phyloP scores from a whole-genome alignment of 202 grass and related monocot genomes.

The Tripidium arundinaceum region DNA sequence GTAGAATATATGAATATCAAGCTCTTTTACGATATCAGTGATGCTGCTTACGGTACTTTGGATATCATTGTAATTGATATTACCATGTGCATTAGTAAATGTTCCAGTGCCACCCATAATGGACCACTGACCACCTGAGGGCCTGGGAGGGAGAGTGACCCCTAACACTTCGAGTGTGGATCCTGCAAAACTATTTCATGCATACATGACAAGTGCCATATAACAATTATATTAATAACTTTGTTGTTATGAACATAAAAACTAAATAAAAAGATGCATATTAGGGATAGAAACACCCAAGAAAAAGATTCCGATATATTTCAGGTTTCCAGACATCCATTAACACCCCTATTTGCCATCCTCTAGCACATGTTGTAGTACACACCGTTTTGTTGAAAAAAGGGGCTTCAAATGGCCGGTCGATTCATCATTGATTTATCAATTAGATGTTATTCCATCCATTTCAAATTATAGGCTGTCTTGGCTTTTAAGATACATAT shows the following conservation, averaged over 20 bases:
- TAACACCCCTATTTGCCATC: no score
- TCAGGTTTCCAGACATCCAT: no score
- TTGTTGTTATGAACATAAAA: neutral
- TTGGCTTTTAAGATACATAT: no score
- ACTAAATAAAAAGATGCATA: neutral
- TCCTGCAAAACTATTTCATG: neutral
- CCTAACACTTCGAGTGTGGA: conserved; percentile 11
- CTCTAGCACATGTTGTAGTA: no score
- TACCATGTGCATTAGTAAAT: neutral
- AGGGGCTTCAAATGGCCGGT: no score
- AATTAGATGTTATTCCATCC: no score
- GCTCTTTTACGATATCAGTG: neutral
- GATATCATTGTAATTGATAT: neutral
- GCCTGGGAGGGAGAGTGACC: neutral
- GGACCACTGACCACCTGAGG: neutral
- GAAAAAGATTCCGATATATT: no score
- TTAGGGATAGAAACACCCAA: neutral
- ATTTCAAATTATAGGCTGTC: no score
- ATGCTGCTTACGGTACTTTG: neutral
- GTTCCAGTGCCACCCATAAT: neutral
- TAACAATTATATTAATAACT: neutral
- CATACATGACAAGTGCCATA: neutral
- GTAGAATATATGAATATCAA: neutral
- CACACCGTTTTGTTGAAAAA: no score
- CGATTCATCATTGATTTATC: no score